Evolutionary conservation across 2,329 filamentous ascomycete species (phyloP).

Genomic region (Intubia oerlemansii): DNA sequence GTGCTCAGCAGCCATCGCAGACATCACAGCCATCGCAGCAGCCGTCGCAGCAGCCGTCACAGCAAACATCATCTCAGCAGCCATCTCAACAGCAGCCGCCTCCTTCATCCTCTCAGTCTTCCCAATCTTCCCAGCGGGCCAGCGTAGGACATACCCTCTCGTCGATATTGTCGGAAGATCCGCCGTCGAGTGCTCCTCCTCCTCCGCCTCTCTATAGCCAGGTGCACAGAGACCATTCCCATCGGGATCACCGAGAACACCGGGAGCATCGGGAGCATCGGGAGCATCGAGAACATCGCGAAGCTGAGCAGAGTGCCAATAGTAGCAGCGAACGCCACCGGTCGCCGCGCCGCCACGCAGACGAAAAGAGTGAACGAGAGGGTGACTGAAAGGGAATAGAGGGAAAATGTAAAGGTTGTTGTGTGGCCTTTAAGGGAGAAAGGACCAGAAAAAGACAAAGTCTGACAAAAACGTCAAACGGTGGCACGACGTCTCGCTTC

Average conservation of each 20-base stretch:
- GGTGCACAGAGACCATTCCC: no score
- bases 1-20: slow-evolving; percentile 8
- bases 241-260: no score
- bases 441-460: not conserved
- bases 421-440: no score
- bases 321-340: slow-evolving; percentile 13
- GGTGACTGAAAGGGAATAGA: not conserved
- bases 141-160: slow-evolving; percentile 20
- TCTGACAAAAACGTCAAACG: no score
- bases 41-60: no score
- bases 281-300: slow-evolving; percentile 3
- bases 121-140: no score
- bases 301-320: slow-evolving; percentile 2
- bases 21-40: no score
- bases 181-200: slow-evolving; percentile 10
- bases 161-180: slow-evolving; percentile 21
- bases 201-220: no score
- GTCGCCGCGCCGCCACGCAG: slow-evolving; percentile 10
- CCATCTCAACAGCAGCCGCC: slow-evolving; percentile 5
- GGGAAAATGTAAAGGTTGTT: no score
- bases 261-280: slow-evolving; percentile 8
- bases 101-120: no score
- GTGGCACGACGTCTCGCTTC: no score
- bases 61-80: slow-evolving; percentile 5
- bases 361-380: not conserved